phyloP scores from a whole-genome alignment of 306 rosid genomes.

The Cyclanthera cordifolia region DNA sequence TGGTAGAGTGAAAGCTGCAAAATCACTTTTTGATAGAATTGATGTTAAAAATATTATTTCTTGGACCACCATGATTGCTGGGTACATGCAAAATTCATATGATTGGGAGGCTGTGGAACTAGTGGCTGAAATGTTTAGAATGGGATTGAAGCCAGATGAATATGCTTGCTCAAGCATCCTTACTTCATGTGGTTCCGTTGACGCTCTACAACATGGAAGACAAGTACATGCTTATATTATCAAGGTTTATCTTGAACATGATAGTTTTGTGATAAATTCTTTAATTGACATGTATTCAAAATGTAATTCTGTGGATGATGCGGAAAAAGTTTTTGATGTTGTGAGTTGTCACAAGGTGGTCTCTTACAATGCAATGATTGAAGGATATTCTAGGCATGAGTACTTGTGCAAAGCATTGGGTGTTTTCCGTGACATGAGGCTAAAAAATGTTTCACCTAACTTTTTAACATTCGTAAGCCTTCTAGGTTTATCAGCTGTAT shows the following conservation, averaged over 20 bases:
- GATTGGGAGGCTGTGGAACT: constrained; percentile 51
- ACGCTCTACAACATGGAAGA: constrained; percentile 49
- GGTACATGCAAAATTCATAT: constrained; percentile 76
- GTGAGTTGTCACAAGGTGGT: constrained; percentile 42
- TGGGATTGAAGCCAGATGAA: constrained; percentile 56
- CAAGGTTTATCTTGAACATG: constrained; percentile 51
- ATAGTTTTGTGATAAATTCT: constrained; percentile 67
- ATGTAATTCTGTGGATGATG: constrained; percentile 54
- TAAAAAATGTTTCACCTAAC: constrained; percentile 37
- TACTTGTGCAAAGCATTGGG: constrained; percentile 46
- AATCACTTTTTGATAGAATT: constrained; percentile 41
- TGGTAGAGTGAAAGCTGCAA: constrained; percentile 44
- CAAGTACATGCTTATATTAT: constrained; percentile 63
- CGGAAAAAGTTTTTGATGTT: constrained; percentile 50
- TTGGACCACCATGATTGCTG: constrained; percentile 90
- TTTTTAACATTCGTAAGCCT: constrained; percentile 74
- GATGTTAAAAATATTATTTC: constrained; percentile 48
- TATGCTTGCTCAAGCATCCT: constrained; percentile 73
- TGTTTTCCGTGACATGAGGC: constrained; percentile 55
- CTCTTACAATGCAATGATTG: constrained; percentile 87
- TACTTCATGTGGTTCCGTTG: constrained; percentile 68
- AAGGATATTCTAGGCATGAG: constrained; percentile 63
- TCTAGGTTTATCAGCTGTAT: constrained; percentile 63
- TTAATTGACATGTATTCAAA: constrained; percentile 86
- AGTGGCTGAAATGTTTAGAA: constrained; percentile 48